Conservation (phyloP, 768 basidiomycete species). For the Lactifluus pinguis region DNA sequence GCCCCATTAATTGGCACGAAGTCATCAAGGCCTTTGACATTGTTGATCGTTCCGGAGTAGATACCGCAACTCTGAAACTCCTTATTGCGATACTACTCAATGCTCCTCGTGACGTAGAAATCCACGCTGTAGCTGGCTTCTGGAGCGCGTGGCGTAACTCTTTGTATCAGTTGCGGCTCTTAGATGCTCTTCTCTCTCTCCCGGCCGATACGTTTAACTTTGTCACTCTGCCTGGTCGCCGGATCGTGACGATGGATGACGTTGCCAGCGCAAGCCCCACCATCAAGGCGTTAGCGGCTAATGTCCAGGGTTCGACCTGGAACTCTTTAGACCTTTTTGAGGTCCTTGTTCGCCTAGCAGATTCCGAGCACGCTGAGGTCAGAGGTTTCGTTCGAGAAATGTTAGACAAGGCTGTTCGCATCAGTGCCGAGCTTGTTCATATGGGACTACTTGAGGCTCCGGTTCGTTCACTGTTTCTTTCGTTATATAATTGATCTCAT, state of each 20-base stretch:
- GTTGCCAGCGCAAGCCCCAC: slow-evolving; percentile 77
- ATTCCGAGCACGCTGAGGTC: slow-evolving; percentile 62
- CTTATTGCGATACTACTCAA: slow-evolving; percentile 82
- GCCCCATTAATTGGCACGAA: slow-evolving; percentile 66
- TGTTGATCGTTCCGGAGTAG: slow-evolving; percentile 73
- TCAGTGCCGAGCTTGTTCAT: slow-evolving; percentile 88
- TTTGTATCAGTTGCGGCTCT: slow-evolving; percentile 73
- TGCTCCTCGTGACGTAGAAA: slow-evolving; percentile 65
- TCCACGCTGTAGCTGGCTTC: slow-evolving; percentile 76
- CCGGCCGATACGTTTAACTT: slow-evolving; percentile 91
- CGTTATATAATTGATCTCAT: slow-evolving; percentile 4
- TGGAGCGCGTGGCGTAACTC: slow-evolving; percentile 84
- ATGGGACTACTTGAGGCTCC: slow-evolving; percentile 88
- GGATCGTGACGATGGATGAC: slow-evolving; percentile 84
- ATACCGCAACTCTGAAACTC: slow-evolving; percentile 83
- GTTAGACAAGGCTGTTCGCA: slow-evolving; percentile 88
- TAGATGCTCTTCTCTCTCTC: slow-evolving; percentile 82
- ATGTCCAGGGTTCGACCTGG: slow-evolving; percentile 90
- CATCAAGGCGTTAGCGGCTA: slow-evolving; percentile 85
- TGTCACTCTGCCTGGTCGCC: slow-evolving; percentile 72
- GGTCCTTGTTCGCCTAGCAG: slow-evolving; percentile 72
- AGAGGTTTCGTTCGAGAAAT: slow-evolving; percentile 76
- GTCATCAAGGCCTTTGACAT: slow-evolving; percentile 84
- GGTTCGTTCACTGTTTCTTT: slow-evolving; percentile 40
- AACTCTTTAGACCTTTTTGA: slow-evolving; percentile 89